These are phyloP conservation scores for Schwanniomyces sp. DNA, from an alignment of 805 yeast genomes.

Conservation along the genomic window DNA sequence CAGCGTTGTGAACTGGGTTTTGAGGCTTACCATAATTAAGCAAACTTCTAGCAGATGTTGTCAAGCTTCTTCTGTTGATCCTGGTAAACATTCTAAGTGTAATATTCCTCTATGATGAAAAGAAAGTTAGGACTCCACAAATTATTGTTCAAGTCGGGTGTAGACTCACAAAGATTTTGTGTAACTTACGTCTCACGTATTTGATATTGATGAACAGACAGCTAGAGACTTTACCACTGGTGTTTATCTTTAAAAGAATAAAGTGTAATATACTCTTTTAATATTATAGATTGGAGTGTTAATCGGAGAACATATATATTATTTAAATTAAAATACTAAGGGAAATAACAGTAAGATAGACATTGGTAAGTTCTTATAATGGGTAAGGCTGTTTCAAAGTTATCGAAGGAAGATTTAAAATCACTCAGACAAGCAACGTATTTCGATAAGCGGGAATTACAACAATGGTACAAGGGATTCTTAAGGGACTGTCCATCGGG, in stretches of 20 bases:
- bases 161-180: not conserved
- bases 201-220: not conserved
- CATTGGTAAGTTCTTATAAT: constrained; percentile 31
- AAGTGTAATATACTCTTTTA: not conserved
- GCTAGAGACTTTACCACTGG: not conserved
- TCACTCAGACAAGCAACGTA: constrained; percentile 82
- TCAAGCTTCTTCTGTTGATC: constrained; percentile 1
- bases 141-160: not conserved
- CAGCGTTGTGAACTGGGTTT: constrained; percentile 30
- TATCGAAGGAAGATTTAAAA: constrained; percentile 86
- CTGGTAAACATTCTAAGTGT: not conserved
- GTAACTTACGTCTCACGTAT: not conserved
- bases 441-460: constrained; percentile 90
- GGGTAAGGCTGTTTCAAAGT: constrained; percentile 95
- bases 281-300: not conserved
- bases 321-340: not conserved
- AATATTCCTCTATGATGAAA: not conserved
- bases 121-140: not conserved
- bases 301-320: not conserved
- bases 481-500: constrained; percentile 92
- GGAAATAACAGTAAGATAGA: not conserved
- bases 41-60: constrained; percentile 8
- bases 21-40: constrained; percentile 44
- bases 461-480: constrained; percentile 98
- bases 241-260: not conserved